These are phyloP conservation scores for Sanguinoderma infundibulare DNA, from an alignment of 1,284 basidiomycete genomes.

Conservation along the genomic window DNA sequence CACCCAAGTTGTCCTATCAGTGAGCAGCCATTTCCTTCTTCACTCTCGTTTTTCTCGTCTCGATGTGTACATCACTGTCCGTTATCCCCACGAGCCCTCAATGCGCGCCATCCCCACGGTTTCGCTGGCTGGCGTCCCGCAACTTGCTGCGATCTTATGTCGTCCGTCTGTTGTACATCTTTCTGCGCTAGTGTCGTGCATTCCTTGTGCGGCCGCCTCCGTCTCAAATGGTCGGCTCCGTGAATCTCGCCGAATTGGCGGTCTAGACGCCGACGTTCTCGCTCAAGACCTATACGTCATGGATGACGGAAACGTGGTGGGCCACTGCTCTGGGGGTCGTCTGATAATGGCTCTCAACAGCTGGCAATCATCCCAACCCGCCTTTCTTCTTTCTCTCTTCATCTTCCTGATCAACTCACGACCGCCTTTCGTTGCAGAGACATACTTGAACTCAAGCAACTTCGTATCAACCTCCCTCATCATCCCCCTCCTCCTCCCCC, in stretches of 20 bases:
- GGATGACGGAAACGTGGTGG: constrained; percentile 12
- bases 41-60: not conserved
- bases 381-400: not conserved
- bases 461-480: constrained; percentile 40
- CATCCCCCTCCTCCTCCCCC: constrained; percentile 30
- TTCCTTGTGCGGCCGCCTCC: not conserved
- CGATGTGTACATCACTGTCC: not conserved
- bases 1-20: constrained; percentile 42
- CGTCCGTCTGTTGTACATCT: not conserved
- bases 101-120: not conserved
- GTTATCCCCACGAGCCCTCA: not conserved
- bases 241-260: not conserved
- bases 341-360: too few species aligned
- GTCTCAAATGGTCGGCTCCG: not conserved
- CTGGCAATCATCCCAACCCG: not conserved
- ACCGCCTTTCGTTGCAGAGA: constrained; percentile 32
- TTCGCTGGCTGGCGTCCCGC: too few species aligned
- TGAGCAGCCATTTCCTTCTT: constrained; percentile 25
- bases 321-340: not conserved
- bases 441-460: constrained; percentile 43
- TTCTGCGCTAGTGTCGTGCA: not conserved
- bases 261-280: not conserved
- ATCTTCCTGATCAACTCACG: not conserved
- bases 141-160: too few species aligned
- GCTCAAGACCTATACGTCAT: constrained; percentile 21